Percentiles rank a stretch among this genome's conserved stretches.
phyloP scores from a whole-genome alignment of 192 early-diverging fungal genomes.

The Linnemannia zychae region DNA sequence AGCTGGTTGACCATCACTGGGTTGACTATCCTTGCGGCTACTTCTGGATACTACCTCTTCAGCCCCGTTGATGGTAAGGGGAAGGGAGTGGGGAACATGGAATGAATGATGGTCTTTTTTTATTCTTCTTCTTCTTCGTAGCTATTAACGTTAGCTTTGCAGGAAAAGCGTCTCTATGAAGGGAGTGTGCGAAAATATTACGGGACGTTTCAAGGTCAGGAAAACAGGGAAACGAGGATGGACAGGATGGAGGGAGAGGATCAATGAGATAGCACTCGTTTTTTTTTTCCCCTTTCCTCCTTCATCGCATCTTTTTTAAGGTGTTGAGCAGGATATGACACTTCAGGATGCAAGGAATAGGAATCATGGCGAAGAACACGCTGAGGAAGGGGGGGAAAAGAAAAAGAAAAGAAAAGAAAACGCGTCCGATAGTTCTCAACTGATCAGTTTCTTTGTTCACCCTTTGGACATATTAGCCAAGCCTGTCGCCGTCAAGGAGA shows the following conservation, averaged over 20 bases:
- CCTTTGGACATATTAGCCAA: neutral
- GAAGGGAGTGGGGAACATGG: too few species aligned
- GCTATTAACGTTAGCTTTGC: too few species aligned
- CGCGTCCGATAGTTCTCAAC: neutral
- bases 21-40: constrained; percentile 44
- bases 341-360: too few species aligned
- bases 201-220: neutral
- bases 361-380: too few species aligned
- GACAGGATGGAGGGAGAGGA: neutral
- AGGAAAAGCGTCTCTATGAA: too few species aligned
- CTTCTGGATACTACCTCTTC: constrained; percentile 55
- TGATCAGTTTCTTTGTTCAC: neutral
- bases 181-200: neutral
- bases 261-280: too few species aligned
- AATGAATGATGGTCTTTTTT: too few species aligned
- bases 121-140: too few species aligned
- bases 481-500: constrained; percentile 18
- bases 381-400: too few species aligned
- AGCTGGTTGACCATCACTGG: constrained; percentile 49
- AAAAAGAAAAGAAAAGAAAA: too few species aligned
- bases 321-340: too few species aligned
- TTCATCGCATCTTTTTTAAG: neutral
- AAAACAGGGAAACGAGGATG: neutral
- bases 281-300: too few species aligned
- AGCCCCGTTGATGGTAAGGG: constrained; percentile 54